These are phyloP conservation scores for Cryptococcus hybrid DNA, from an alignment of 1,284 basidiomycete species.

Conservation along the genomic window DNA sequence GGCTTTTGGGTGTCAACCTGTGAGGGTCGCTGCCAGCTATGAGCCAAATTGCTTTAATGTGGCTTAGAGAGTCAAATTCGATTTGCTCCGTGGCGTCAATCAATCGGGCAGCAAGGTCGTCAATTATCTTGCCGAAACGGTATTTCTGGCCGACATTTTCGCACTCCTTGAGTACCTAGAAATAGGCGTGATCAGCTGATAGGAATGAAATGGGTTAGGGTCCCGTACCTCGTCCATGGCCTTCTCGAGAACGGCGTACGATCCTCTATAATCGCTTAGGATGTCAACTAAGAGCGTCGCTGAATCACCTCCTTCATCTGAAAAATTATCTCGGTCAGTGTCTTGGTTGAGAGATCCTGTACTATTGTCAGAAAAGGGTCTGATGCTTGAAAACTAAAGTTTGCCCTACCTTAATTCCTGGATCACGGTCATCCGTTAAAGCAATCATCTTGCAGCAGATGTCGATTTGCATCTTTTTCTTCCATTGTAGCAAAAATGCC, in stretches of 20 bases:
- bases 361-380: neutral
- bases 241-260: constrained; percentile 78
- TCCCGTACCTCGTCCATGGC: constrained; percentile 63
- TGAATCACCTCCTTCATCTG: constrained; percentile 47
- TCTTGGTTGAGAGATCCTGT: constrained; percentile 79
- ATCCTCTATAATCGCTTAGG: constrained; percentile 73
- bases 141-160: constrained; percentile 9
- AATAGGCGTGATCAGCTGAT: neutral
- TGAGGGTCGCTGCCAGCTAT: constrained; percentile 27
- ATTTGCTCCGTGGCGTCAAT: constrained; percentile 63
- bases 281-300: constrained; percentile 82
- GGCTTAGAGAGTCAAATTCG: constrained; percentile 37
- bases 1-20: constrained; percentile 40
- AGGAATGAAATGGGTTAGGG: neutral
- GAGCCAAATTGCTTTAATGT: constrained; percentile 41
- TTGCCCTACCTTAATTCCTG: constrained; percentile 66
- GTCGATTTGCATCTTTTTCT: constrained; percentile 64
- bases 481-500: constrained; percentile 69
- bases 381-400: neutral
- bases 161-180: constrained; percentile 20
- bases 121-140: constrained; percentile 59
- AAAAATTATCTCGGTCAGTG: constrained; percentile 84
- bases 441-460: constrained; percentile 73
- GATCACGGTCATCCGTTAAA: constrained; percentile 87
- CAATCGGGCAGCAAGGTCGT: constrained; percentile 77